These are phyloP conservation scores for Penicillium sp. DNA, from an alignment of 2,329 filamentous ascomycete genomes.

Conservation along the genomic window DNA sequence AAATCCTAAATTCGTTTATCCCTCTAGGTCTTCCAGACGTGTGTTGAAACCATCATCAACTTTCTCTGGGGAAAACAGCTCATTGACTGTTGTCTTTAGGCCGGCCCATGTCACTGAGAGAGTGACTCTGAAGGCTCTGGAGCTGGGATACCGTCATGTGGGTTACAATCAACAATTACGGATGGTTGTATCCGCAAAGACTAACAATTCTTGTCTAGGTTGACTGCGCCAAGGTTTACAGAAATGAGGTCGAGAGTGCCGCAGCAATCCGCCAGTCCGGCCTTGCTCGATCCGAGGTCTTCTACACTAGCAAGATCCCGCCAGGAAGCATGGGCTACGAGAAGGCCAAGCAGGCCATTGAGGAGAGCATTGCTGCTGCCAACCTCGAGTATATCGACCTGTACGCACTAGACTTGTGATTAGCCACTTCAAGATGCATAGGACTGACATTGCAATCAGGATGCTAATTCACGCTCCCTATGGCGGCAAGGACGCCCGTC, in stretches of 20 bases:
- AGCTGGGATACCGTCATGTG: conserved; percentile 62
- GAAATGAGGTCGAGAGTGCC: conserved; percentile 60
- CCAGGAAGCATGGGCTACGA: conserved; percentile 62
- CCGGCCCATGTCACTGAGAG: conserved; percentile 61
- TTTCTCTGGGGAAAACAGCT: background rate
- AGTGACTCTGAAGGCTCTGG: conserved; percentile 60
- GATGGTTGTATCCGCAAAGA: background rate
- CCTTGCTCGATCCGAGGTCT: conserved; percentile 59
- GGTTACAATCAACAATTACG: conserved; percentile 9
- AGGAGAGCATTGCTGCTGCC: conserved; percentile 64
- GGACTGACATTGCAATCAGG: conserved; percentile 27
- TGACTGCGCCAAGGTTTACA: conserved; percentile 62
- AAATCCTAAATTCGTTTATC: conserved; percentile 3
- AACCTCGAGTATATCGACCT: conserved; percentile 70
- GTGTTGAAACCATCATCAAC: conserved; percentile 9
- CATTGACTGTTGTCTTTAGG: conserved; percentile 36
- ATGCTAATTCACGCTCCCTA: conserved; percentile 47
- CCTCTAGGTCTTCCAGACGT: conserved; percentile 47
- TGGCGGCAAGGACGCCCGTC: conserved; percentile 42
- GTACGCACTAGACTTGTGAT: conserved; percentile 39
- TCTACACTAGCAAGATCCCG: conserved; percentile 67
- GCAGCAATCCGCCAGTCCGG: conserved; percentile 57
- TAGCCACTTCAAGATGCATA: background rate
- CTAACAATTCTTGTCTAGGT: conserved; percentile 43
- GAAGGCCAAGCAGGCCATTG: conserved; percentile 64